Base-by-base conservation (phyloP, 106 monocot species). In the Alisma plantagoaquatica region DNA sequence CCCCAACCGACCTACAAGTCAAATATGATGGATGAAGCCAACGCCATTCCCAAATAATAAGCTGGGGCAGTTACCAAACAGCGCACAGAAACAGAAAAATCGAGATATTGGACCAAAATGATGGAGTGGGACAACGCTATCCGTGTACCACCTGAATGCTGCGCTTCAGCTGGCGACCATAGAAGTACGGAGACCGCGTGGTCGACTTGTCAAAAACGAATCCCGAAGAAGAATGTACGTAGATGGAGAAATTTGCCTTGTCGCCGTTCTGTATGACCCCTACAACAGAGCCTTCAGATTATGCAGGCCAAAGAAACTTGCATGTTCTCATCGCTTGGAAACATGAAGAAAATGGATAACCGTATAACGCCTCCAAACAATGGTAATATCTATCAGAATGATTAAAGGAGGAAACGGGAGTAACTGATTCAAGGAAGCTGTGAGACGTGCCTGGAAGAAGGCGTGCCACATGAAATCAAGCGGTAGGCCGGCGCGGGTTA, bases 391-490 rank as follows among this genome's bases (percentile, higher is more conserved):
- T n/a, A n/a, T n/a, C 38, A 7, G 17, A 28, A 43, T n/a, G n/a
- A n/a, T n/a, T n/a, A n/a, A n/a, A n/a, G n/a, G n/a, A n/a, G n/a
- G 11, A 30, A 16, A 33, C 35, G 18, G 53, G 2, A 14, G 10
- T 27, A 28, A 15, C 11, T 3, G 62, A 14, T 46, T 24, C n/a
- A 47, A 26, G 10, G 27, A 14, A 1, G 31, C 23, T 22, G 17
- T 18, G 23, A 15, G 17, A 26, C 23, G 17, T 62, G 60, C 84
- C 76, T 67, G 51, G 56, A 91, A 84, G 67, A 91, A 84, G 29
- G 66, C 29, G 62, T 91, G 64, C 91, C 91, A 91, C 3, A 91
- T 41, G 65, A 91, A 91, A 60, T 91, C 91, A 29, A 91, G 77
- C 50, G 81, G 84, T 25, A 91, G 60, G 12, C 50, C 57, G 16